Percentiles rank a stretch among this genome's conserved stretches.
Conservation (phyloP, 257 asterid genomes). For the Solanum paucissectum region DNA sequence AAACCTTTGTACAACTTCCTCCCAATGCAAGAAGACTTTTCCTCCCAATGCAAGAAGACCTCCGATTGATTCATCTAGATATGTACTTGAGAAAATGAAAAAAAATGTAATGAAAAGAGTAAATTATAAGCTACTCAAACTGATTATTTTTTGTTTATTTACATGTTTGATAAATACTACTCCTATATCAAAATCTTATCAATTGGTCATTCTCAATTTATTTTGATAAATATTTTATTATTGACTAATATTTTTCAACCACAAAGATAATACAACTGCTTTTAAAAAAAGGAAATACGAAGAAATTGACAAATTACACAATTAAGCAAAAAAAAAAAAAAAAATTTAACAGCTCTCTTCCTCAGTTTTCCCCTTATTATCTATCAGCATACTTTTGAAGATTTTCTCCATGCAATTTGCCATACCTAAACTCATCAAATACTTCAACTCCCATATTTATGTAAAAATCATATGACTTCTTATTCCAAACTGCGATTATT, state of each 20-base stretch:
- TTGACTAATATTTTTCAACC: too few species aligned
- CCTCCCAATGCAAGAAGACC: too few species aligned
- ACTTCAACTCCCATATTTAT: not conserved
- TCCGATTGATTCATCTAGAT: too few species aligned
- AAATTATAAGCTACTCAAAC: too few species aligned
- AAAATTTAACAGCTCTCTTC: not conserved
- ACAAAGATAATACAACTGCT: not conserved
- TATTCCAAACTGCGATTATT: not conserved
- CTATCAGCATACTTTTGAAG: not conserved
- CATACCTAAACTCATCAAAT: not conserved
- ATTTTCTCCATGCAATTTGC: not conserved
- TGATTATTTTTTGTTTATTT: too few species aligned
- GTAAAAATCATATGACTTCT: not conserved
- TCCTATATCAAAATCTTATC: too few species aligned
- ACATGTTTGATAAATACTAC: too few species aligned
- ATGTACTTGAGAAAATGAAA: too few species aligned
- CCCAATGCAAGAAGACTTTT: not conserved
- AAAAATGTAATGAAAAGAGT: rapidly evolving
- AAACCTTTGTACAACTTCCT: not conserved
- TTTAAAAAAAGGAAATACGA: not conserved
- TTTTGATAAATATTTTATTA: too few species aligned
- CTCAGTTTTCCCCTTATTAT: not conserved
- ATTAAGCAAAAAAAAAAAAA: not conserved
- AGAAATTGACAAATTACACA: not conserved
- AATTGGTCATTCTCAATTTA: too few species aligned